phyloP scores from a whole-genome alignment of 345 rosid genomes.

The Viola odorata region DNA sequence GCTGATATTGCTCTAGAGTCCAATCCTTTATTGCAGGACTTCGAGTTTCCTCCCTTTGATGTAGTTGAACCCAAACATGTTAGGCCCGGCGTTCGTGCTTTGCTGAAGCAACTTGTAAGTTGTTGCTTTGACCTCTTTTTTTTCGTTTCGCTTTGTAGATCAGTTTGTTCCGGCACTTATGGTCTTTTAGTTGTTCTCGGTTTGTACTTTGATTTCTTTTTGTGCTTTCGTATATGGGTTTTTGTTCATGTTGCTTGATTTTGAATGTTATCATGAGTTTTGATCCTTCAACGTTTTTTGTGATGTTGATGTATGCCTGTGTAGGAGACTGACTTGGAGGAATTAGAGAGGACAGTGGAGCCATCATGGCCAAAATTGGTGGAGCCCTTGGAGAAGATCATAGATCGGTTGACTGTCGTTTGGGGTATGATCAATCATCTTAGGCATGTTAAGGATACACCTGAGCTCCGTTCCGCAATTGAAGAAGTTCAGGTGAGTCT shows the following conservation, averaged over 20 bases:
- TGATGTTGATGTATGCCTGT: background rate
- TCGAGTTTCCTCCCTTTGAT: constrained; percentile 73
- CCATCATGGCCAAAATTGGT: constrained; percentile 85
- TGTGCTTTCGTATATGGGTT: background rate
- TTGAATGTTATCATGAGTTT: background rate
- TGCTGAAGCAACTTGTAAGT: constrained; percentile 58
- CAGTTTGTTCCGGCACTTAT: background rate
- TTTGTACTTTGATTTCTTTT: constrained; percentile 3
- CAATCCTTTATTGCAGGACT: constrained; percentile 71
- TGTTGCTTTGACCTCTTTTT: background rate
- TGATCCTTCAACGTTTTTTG: constrained; percentile 8
- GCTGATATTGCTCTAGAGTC: constrained; percentile 19
- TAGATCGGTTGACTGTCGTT: constrained; percentile 55
- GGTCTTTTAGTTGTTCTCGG: too few relatives aligned
- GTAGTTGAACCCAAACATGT: constrained; percentile 62
- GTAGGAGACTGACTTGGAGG: constrained; percentile 73
- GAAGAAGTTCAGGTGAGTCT: constrained; percentile 78
- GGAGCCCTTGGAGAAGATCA: constrained; percentile 87
- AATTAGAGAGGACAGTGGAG: constrained; percentile 60
- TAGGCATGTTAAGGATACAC: constrained; percentile 74
- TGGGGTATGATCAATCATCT: constrained; percentile 85
- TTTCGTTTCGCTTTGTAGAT: constrained; percentile 2
- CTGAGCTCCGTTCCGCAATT: constrained; percentile 85
- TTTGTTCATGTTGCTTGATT: background rate
- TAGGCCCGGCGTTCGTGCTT: constrained; percentile 66